These are phyloP conservation scores for Solidago caesia DNA, from an alignment of 129 eudicot genomes.

Conservation along the genomic window DNA sequence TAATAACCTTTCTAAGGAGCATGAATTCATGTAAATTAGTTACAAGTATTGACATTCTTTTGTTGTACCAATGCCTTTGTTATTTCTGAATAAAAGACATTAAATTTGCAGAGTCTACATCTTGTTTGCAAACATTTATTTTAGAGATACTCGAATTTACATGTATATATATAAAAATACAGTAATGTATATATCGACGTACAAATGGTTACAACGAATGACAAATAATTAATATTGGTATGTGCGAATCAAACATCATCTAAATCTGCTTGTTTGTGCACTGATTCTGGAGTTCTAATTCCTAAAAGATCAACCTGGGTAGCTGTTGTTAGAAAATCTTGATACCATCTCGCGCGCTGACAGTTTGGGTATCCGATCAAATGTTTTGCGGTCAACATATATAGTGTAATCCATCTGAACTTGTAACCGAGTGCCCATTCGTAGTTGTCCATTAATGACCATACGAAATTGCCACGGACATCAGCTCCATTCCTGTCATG, in stretches of 20 bases:
- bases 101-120: neutral
- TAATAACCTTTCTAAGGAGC: slow-evolving; percentile 4
- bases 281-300: slow-evolving; percentile 6
- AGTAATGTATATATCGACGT: neutral
- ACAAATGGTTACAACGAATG: neutral
- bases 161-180: neutral
- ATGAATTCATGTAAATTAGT: slow-evolving; percentile 25
- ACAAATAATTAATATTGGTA: neutral
- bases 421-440: slow-evolving; percentile 63
- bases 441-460: slow-evolving; percentile 76
- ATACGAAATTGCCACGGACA: slow-evolving; percentile 76
- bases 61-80: slow-evolving; percentile 12
- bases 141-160: neutral
- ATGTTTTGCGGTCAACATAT: slow-evolving; percentile 51
- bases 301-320: slow-evolving; percentile 17
- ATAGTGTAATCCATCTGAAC: slow-evolving; percentile 49
- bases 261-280: slow-evolving; percentile 19
- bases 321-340: slow-evolving; percentile 47
- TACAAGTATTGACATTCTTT: slow-evolving; percentile 21
- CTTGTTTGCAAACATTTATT: neutral
- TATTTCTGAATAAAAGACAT: slow-evolving; percentile 3
- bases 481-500: slow-evolving; percentile 72
- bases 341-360: slow-evolving; percentile 81
- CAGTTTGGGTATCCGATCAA: slow-evolving; percentile 57
- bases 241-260: slow-evolving; percentile 15